phyloP scores from a whole-genome alignment of 805 yeast genomes.

The Candida mattraensis region DNA sequence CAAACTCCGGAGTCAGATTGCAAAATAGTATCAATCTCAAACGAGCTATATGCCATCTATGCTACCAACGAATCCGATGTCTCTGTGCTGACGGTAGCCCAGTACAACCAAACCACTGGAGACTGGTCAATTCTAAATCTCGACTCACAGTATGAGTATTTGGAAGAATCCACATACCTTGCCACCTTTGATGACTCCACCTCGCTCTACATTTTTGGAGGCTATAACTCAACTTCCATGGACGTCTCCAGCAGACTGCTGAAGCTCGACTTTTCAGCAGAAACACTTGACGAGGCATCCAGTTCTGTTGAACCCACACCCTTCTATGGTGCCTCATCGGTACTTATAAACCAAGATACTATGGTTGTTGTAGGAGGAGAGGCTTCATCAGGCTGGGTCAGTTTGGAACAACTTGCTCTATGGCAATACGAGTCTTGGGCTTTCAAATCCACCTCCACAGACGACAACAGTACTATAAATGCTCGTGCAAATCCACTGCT shows the following conservation, averaged over 20 bases:
- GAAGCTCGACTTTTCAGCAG: conserved; percentile 39
- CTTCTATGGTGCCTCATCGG: conserved; percentile 51
- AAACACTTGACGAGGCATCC: conserved; percentile 38
- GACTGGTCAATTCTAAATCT: conserved; percentile 27
- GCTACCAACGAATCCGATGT: conserved; percentile 7
- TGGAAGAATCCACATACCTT: conserved; percentile 41
- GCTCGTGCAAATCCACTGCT: conserved; percentile 54
- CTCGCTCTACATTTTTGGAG: conserved; percentile 57
- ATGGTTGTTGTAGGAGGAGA: conserved; percentile 67
- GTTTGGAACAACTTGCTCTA: conserved; percentile 69
- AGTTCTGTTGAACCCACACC: conserved; percentile 56
- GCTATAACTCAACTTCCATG: conserved; percentile 30
- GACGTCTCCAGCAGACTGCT: conserved; percentile 43
- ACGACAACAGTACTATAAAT: conserved; percentile 41
- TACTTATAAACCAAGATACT: conserved; percentile 44
- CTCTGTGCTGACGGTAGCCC: conserved; percentile 10
- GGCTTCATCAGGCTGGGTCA: conserved; percentile 63
- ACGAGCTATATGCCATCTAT: conserved; percentile 28
- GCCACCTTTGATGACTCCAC: conserved; percentile 38
- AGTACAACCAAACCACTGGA: conserved; percentile 15
- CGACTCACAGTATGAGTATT: conserved; percentile 17
- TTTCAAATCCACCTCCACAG: conserved; percentile 40
- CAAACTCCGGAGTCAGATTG: conserved; percentile 25
- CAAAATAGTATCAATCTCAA: conserved; percentile 19
- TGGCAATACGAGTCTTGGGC: conserved; percentile 76